A percentile compares a stretch with the other conserved stretches of the same genome.
phyloP scores from a whole-genome alignment of 805 yeast species.

The Candida verbasci region DNA sequence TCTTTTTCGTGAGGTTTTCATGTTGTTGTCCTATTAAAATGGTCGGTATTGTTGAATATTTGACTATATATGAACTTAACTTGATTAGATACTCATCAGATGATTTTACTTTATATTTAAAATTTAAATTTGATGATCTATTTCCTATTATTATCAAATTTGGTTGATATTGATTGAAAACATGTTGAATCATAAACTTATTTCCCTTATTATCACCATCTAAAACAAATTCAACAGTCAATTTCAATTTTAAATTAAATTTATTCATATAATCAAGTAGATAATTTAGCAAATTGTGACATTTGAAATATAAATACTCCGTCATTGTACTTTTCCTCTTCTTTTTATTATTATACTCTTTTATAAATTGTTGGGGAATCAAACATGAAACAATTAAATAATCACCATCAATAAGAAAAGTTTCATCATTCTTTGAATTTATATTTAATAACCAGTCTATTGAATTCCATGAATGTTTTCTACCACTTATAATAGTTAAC shows the following conservation, averaged over 20 bases:
- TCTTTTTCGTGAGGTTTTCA: not conserved
- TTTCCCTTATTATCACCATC: constrained; percentile 19
- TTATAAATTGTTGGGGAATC: constrained; percentile 20
- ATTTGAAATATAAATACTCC: constrained; percentile 17
- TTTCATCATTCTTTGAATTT: constrained; percentile 7
- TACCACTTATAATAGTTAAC: constrained; percentile 34
- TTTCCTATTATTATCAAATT: constrained; percentile 34
- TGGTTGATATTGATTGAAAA: constrained; percentile 40
- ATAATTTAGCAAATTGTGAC: constrained; percentile 22
- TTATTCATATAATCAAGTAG: constrained; percentile 12
- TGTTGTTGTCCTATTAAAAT: constrained; percentile 25
- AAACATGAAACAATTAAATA: constrained; percentile 32
- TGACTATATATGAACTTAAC: constrained; percentile 32
- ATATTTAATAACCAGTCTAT: constrained; percentile 33
- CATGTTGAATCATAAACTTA: constrained; percentile 32
- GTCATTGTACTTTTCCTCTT: constrained; percentile 12
- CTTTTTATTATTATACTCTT: constrained; percentile 9
- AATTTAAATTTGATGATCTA: constrained; percentile 36
- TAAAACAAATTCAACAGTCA: constrained; percentile 37
- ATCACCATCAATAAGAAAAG: constrained; percentile 35
- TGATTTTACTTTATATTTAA: constrained; percentile 35
- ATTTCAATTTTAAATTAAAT: constrained; percentile 23
- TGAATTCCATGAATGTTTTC: constrained; percentile 42
- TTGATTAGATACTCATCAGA: constrained; percentile 26
- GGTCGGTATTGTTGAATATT: constrained; percentile 37